A percentile compares a stretch with the other conserved stretches of the same genome.
Conservation (phyloP, 371 early-diverging fungal genomes). For the Phascolomyces articulosus region DNA sequence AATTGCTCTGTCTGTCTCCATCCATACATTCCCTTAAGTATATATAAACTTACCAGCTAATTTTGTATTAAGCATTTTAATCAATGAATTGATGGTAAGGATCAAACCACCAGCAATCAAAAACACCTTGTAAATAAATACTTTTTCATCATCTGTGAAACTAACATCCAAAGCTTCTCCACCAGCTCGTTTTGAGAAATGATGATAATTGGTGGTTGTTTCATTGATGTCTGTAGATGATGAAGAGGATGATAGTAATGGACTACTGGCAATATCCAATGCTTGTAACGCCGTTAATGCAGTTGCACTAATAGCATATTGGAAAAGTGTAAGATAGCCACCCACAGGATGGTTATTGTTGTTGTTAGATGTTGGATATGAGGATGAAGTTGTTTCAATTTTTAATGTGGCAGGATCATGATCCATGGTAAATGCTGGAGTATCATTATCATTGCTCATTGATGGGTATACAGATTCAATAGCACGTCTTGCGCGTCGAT, state of each 20-base stretch:
- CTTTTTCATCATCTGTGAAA: conserved; percentile 34
- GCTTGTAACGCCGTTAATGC: conserved; percentile 21
- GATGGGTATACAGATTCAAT: conserved; percentile 1
- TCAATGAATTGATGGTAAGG: conserved; percentile 45
- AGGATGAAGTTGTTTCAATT: background rate
- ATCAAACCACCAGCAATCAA: conserved; percentile 51
- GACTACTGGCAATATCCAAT: background rate
- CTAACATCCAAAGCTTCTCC: conserved; percentile 16
- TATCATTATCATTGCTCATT: background rate
- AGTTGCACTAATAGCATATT: conserved; percentile 13
- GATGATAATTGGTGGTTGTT: conserved; percentile 2
- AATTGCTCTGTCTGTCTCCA: background rate
- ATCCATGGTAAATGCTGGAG: background rate
- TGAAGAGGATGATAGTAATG: background rate
- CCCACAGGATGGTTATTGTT: background rate
- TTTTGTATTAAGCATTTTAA: conserved; percentile 52
- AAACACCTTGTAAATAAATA: conserved; percentile 52
- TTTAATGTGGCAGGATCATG: conserved; percentile 1
- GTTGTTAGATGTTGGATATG: background rate
- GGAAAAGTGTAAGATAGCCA: conserved; percentile 18
- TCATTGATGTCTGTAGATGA: background rate
- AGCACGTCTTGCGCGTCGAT: conserved; percentile 4
- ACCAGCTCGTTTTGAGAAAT: conserved; percentile 5
- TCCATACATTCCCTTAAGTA: too few species aligned
- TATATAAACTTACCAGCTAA: conserved; percentile 32